Percentiles rank a stretch among this genome's conserved stretches.
Evolutionary conservation across 75 land plant species (phyloP).

Genomic region (Picea sitchensis): DNA sequence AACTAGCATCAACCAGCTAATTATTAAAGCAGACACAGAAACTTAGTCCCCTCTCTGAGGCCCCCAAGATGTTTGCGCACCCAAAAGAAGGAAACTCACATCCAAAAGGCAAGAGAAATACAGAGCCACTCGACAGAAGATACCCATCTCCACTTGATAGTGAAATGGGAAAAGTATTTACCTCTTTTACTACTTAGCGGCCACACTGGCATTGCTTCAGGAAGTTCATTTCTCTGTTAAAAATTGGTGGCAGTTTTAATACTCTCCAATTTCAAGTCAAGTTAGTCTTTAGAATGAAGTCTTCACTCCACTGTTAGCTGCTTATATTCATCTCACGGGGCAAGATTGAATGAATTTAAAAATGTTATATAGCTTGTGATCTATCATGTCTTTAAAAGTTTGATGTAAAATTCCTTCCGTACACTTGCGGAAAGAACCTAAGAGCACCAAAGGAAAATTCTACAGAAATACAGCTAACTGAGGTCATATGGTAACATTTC

Average conservation of each 20-base stretch:
- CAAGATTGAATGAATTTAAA: neutral
- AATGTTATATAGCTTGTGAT: neutral
- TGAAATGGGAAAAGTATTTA: too few relatives aligned
- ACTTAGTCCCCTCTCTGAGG: too few relatives aligned
- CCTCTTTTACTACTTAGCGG: neutral
- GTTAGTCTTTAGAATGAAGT: neutral
- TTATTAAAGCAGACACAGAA: too few relatives aligned
- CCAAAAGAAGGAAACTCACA: too few relatives aligned
- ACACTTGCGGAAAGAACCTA: neutral
- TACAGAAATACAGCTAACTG: neutral
- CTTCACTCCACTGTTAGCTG: neutral
- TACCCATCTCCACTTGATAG: too few relatives aligned
- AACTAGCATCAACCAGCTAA: too few relatives aligned
- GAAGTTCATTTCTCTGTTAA: neutral
- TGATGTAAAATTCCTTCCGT: too few relatives aligned
- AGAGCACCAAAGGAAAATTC: neutral
- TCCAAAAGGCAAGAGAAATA: too few relatives aligned
- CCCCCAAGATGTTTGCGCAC: too few relatives aligned
- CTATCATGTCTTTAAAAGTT: neutral
- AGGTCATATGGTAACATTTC: neutral
- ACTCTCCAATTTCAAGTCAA: neutral
- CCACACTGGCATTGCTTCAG: neutral
- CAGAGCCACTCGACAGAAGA: too few relatives aligned
- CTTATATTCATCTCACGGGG: neutral
- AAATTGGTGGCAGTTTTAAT: neutral